Percentiles rank a stretch among this genome's conserved stretches.
These are phyloP conservation scores for Kwoniella dejecticola DNA, from an alignment of 768 basidiomycete species.

Conservation along the genomic window DNA sequence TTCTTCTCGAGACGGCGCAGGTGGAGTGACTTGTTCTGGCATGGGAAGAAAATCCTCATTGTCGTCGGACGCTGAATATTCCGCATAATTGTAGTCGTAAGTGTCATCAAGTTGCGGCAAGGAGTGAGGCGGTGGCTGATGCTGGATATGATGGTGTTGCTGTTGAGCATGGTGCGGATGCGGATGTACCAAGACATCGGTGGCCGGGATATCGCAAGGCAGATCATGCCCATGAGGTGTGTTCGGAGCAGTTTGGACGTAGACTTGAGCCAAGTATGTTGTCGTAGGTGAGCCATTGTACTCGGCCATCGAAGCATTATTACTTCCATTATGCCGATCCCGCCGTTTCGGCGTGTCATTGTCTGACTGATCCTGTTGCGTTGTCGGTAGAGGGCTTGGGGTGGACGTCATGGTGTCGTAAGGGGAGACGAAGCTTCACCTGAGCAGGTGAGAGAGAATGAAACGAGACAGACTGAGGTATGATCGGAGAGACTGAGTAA, in stretches of 20 bases:
- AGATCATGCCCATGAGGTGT: slow-evolving; percentile 18
- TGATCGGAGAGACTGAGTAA: background rate
- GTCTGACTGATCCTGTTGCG: background rate
- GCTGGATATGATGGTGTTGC: slow-evolving; percentile 1
- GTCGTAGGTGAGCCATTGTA: slow-evolving; percentile 13
- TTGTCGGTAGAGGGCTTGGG: slow-evolving; percentile 5
- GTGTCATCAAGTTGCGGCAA: slow-evolving; percentile 12
- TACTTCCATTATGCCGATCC: slow-evolving; percentile 6
- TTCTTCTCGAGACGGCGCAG: slow-evolving; percentile 16
- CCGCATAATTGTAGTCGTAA: slow-evolving; percentile 19
- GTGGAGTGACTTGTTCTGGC: slow-evolving; percentile 27
- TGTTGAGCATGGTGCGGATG: slow-evolving; percentile 1
- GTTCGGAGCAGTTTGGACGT: slow-evolving; percentile 5
- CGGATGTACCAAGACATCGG: slow-evolving; percentile 11
- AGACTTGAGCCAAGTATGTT: slow-evolving; percentile 11
- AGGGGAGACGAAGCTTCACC: background rate
- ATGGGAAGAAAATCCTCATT: slow-evolving; percentile 14
- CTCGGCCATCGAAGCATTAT: background rate
- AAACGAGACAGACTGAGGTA: slow-evolving; percentile 7
- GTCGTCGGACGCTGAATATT: slow-evolving; percentile 11
- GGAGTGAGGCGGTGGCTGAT: slow-evolving; percentile 12
- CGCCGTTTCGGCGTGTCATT: slow-evolving; percentile 7
- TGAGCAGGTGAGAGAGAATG: background rate
- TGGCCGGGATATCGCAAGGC: slow-evolving; percentile 5
- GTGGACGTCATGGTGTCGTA: slow-evolving; percentile 11